Base-by-base conservation (phyloP, 164 flowering plant species). In the Piper longum region DNA sequence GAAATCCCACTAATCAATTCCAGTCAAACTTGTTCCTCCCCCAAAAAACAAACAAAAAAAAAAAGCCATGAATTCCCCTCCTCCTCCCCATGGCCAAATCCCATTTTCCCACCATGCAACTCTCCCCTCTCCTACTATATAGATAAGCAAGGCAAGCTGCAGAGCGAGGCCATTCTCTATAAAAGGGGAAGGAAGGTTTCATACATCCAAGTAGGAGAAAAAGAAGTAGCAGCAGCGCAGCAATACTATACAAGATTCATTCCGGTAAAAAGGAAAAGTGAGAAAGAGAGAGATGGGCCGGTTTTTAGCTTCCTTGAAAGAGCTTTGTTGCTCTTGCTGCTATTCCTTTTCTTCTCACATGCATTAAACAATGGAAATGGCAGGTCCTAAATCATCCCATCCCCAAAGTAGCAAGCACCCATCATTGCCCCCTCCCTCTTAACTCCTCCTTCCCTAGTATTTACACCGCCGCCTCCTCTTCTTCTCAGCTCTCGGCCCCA, bases 331-430 rank as follows among this genome's bases (percentile, higher is more conserved):
- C 60, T 71, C 56, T 61, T 44, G 69, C 56, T 60, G 39, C 60
- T 64, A 69, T 68, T 64, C 80, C 70, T 76, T 75, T 44, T 44
- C 36, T 5, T 44, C 48, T 44, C 48, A 44, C 81, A 79, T 72
- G 76, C 79, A 80, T 76, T 76, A 75, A 81, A 82, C 83, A 79
- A 80, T 77, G 79, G 81, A 88, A 83, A 83, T 86, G 83, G 86
- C 84, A 83, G 82, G 83, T 86, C 76, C 83, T 81, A 83, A 89
- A 87, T 87, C 91, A 89, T 92, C 91, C 83, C 83, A 81, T 84
- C 90, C 86, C 91, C 96, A 82, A 76, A 70, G 78, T 69, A 77
- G 96, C 88, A 85, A 88, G 84, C 98, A 88, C 81, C 74, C 98
- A 87, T 79, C 48, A 13, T 13, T 60, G n/a, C 65, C 43, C 64